A percentile compares a stretch with the other conserved stretches of the same genome.
Evolutionary conservation across 2,329 filamentous ascomycete species (phyloP).

Genomic region (Albifimbria verrucaria): DNA sequence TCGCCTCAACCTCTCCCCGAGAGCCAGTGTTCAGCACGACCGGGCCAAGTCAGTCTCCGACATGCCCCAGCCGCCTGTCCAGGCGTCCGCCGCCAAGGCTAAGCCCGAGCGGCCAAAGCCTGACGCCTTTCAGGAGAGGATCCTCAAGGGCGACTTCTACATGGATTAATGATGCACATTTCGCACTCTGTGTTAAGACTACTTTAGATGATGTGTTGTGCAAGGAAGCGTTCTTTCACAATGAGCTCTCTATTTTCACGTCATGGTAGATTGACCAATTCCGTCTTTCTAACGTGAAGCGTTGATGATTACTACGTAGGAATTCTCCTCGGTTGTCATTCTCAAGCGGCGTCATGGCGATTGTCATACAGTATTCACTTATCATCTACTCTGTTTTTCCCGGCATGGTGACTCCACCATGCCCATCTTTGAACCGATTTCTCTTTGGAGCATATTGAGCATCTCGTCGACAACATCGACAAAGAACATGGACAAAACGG

Average conservation of each 20-base stretch:
- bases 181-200: background rate
- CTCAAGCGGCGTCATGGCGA: background rate
- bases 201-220: conserved; percentile 11
- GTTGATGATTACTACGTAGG: no score
- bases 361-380: no score
- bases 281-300: no score
- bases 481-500: conserved; percentile 11
- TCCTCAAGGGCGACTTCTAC: conserved; percentile 95
- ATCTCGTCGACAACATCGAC: conserved; percentile 6
- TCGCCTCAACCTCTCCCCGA: conserved; percentile 43
- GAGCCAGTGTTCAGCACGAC: conserved; percentile 48
- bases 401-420: background rate
- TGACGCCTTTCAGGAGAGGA: conserved; percentile 94
- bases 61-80: conserved; percentile 54
- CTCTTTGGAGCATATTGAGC: no score
- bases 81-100: conserved; percentile 44
- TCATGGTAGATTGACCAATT: no score
- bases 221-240: background rate
- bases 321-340: background rate
- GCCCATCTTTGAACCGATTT: no score
- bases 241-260: no score
- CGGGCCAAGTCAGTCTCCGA: conserved; percentile 68
- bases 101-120: conserved; percentile 64
- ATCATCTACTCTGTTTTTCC: background rate
- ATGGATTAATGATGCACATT: conserved; percentile 73